These are phyloP conservation scores for Ophiocordyceps camponoti-leonardi DNA, from an alignment of 2,329 filamentous ascomycete species.

Conservation along the genomic window DNA sequence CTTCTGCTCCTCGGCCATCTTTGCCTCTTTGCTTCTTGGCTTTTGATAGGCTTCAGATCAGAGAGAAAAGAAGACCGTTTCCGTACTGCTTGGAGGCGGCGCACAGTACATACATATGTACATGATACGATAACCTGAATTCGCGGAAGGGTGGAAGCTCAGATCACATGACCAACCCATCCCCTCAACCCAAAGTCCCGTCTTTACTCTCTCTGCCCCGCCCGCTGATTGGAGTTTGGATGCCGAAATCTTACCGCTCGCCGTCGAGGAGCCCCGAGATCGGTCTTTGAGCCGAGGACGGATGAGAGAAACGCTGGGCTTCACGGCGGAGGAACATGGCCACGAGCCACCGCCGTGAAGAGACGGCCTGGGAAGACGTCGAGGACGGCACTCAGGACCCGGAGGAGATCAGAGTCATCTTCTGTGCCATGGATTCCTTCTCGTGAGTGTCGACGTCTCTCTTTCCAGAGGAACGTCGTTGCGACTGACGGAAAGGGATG, in stretches of 20 bases:
- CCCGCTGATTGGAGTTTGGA: no score
- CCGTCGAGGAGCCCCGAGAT: neutral
- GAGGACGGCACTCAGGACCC: slow-evolving; percentile 54
- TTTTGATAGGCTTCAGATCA: neutral
- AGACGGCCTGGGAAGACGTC: slow-evolving; percentile 38
- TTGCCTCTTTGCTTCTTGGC: neutral
- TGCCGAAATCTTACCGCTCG: no score
- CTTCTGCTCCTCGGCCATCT: neutral
- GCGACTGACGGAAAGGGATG: neutral
- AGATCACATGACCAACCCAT: no score
- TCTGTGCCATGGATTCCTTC: slow-evolving; percentile 75
- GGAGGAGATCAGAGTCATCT: slow-evolving; percentile 66
- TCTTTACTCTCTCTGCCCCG: neutral
- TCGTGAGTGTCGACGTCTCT: slow-evolving; percentile 39
- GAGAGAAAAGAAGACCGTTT: no score
- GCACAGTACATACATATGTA: no score
- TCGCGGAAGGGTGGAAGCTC: no score
- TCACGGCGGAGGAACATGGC: neutral
- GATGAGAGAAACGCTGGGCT: neutral
- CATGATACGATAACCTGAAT: no score
- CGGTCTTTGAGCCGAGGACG: neutral
- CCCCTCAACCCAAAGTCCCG: no score
- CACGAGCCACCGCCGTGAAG: slow-evolving; percentile 6
- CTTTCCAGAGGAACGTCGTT: neutral
- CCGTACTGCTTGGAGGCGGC: no score